Percentiles rank a stretch among this genome's conserved stretches.
Evolutionary conservation across 495 filamentous ascomycete species (phyloP).

Genomic region (Aspergillus cavernicola): DNA sequence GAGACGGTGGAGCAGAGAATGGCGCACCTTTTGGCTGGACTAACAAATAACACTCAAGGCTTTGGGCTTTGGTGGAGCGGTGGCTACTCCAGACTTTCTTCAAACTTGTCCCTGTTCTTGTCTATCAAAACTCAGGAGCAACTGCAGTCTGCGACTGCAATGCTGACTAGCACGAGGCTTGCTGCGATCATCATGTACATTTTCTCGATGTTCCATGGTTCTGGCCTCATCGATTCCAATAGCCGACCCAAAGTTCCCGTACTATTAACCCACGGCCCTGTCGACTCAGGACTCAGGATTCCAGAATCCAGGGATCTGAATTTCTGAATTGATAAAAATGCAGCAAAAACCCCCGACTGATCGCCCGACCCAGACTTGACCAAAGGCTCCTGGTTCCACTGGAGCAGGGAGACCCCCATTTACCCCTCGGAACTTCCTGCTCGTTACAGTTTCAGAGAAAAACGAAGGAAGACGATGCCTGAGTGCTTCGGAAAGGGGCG

Average conservation of each 20-base stretch:
- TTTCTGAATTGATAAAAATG: too few relatives aligned
- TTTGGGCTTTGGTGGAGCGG: neutral
- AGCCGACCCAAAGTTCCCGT: neutral
- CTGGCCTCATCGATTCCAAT: neutral
- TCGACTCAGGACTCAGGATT: neutral
- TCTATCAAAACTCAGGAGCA: too few relatives aligned
- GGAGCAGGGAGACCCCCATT: neutral
- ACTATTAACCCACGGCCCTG: neutral
- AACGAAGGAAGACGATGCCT: slow-evolving; percentile 1
- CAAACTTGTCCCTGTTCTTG: neutral
- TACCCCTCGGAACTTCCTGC: neutral
- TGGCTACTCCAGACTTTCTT: too few relatives aligned
- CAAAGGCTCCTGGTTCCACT: neutral
- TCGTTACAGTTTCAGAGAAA: neutral
- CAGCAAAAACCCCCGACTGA: neutral
- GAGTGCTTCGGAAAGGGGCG: slow-evolving; percentile 2
- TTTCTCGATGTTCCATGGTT: neutral
- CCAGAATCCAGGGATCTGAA: too few relatives aligned
- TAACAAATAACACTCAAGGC: slow-evolving; percentile 5
- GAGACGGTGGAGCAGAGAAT: slow-evolving; percentile 13
- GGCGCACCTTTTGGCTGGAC: slow-evolving; percentile 2
- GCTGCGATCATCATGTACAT: neutral
- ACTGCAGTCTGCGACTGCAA: too few relatives aligned
- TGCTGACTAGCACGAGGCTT: neutral
- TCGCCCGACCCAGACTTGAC: slow-evolving; percentile 6